Evolutionary conservation across 2,329 filamentous ascomycete species (phyloP), one percentile per base, ranked within the genome.

Genomic region (Leptographium lundbergii): DNA sequence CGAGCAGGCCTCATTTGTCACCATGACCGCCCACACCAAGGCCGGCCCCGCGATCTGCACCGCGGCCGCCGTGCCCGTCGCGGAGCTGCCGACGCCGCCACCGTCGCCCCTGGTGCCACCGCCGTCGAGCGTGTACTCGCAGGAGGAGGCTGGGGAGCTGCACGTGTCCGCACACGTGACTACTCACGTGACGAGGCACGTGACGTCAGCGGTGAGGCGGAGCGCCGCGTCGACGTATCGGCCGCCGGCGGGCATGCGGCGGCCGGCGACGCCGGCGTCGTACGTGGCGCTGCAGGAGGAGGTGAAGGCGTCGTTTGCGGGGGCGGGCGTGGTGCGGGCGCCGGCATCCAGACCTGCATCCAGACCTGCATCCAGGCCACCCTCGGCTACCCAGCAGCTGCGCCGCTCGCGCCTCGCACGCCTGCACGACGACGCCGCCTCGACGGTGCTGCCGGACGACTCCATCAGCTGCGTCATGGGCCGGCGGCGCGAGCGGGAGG

Each of bases 401-500:
- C 27, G 22, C 3, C 36, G 10, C 36, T 19, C 24, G 14, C 14
- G 7, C 27, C 39, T n/a, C 27, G 19, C 9, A 6, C 51, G 13
- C 29, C 17, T 24, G 10, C 19, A n/a, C 54, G 29, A 51, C 60
- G 36, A 32, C 17, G 19, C 17, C 17, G 29, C 29, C 14, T 51
- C 36, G 32, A 50, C 62, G 39, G 45, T 65, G 25, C 4, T 34
- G 25, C 63, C 63, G n/a, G 54, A 61, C 25, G 63, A 65, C 58
- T 64, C 62, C 5, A 61, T 65, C 55, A 63, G 60, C 55, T 50
- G 53, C 34, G 56, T 62, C 4, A 29, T 61, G 11, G 36, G 19
- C 7, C 50, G 57, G 19, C 14, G 11, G 3, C 17, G 34, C 17
- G 9, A 32, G 14, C 51, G 27, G 47, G 48, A 5, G 25, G 17